Conservation (phyloP, 2,329 filamentous ascomycete genomes). For the Trichoderma lentiforme region DNA sequence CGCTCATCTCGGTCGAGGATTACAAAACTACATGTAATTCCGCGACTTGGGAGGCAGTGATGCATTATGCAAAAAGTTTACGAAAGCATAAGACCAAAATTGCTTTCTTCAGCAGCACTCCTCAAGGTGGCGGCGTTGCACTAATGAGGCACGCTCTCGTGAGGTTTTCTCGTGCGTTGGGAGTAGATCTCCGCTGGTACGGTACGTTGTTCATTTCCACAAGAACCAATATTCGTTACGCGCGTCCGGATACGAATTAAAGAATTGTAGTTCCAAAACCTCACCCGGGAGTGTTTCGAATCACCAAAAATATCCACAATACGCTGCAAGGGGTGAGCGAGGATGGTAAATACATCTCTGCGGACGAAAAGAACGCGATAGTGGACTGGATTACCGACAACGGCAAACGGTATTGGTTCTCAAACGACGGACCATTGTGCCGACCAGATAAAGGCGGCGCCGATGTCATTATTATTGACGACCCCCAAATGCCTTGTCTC, state of each 20-base stretch:
- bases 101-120: conserved; percentile 77
- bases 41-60: conserved; percentile 63
- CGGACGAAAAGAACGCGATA: conserved; percentile 60
- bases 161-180: conserved; percentile 63
- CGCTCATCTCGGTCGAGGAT: conserved; percentile 53
- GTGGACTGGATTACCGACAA: conserved; percentile 72
- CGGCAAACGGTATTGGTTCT: conserved; percentile 71
- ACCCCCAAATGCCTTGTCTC: conserved; percentile 79
- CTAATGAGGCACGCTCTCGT: conserved; percentile 78
- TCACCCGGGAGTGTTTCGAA: conserved; percentile 72
- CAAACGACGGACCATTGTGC: conserved; percentile 62
- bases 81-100: conserved; percentile 63
- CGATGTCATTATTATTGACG: conserved; percentile 74
- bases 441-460: conserved; percentile 66
- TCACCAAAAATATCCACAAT: conserved; percentile 86
- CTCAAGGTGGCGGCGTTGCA: conserved; percentile 78
- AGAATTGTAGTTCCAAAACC: conserved; percentile 67
- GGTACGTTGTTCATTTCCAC: conserved; percentile 37
- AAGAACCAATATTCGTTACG: neutral
- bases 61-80: conserved; percentile 61
- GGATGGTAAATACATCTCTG: conserved; percentile 60
- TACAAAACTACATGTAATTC: conserved; percentile 59
- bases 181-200: conserved; percentile 71
- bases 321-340: conserved; percentile 76
- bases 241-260: neutral